phyloP scores from a whole-genome alignment of 305 asterid species.

The Caryopteris hybrid region DNA sequence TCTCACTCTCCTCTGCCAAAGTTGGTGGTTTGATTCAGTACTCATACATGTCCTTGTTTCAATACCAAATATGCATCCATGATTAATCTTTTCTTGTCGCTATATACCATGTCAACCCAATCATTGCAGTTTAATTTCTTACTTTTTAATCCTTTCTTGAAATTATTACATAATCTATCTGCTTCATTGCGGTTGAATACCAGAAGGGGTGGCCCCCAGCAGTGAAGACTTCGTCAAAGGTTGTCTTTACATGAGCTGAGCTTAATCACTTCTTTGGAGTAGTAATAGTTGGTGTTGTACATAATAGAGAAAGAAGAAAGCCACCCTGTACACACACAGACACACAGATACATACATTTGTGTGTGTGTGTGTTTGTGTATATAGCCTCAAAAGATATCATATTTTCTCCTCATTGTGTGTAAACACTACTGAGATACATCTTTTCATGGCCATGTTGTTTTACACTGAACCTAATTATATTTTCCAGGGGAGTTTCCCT shows the following conservation, averaged over 20 bases:
- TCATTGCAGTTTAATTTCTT: conserved; percentile 21
- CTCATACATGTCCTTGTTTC: conserved; percentile 10
- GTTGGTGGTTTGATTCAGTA: conserved; percentile 18
- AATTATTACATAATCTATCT: conserved; percentile 15
- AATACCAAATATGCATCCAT: conserved; percentile 9
- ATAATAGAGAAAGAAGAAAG: conserved; percentile 39
- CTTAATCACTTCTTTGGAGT: conserved; percentile 18
- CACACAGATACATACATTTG: background rate
- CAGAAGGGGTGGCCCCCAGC: conserved; percentile 29
- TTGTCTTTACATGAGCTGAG: conserved; percentile 21
- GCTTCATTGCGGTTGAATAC: background rate
- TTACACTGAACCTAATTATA: conserved; percentile 17
- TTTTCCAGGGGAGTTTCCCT: conserved; percentile 30
- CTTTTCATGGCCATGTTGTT: conserved; percentile 29
- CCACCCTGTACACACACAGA: conserved; percentile 23
- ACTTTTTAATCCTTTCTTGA: conserved; percentile 8
- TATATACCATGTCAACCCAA: conserved; percentile 25
- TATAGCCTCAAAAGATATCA: background rate
- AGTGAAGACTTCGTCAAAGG: conserved; percentile 18
- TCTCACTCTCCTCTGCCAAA: conserved; percentile 15
- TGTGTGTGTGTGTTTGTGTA: background rate
- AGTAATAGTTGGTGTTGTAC: conserved; percentile 11
- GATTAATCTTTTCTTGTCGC: conserved; percentile 27
- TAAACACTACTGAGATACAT: background rate
- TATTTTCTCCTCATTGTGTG: background rate